A percentile compares a stretch with the other conserved stretches of the same genome.
Conservation (phyloP, 441 rosid species). For the Erysimum cheiri region DNA sequence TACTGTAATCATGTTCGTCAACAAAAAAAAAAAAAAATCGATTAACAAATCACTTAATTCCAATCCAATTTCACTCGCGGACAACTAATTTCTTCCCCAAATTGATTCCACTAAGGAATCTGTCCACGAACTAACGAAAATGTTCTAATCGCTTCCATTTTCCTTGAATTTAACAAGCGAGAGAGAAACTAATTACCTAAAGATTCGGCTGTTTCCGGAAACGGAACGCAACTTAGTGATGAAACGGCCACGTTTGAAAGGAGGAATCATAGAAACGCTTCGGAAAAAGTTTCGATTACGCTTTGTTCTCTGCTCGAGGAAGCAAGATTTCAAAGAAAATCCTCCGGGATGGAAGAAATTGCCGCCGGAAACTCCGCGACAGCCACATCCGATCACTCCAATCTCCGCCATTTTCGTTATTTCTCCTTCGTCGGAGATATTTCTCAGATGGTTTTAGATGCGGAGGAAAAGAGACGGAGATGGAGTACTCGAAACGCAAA, state of each 20-base stretch:
- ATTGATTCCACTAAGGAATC: constrained; percentile 30
- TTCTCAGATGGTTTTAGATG: constrained; percentile 44
- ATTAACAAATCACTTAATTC: constrained; percentile 3
- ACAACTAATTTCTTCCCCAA: constrained; percentile 4
- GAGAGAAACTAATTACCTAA: constrained; percentile 45
- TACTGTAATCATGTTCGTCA: constrained; percentile 47
- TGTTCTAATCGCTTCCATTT: constrained; percentile 10
- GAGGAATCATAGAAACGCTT: constrained; percentile 53
- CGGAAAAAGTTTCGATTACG: constrained; percentile 53
- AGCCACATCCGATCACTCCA: constrained; percentile 56
- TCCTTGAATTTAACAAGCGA: constrained; percentile 22
- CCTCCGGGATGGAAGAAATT: constrained; percentile 40
- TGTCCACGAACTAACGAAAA: constrained; percentile 12
- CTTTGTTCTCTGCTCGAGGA: constrained; percentile 45
- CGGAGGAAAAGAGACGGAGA: constrained; percentile 50
- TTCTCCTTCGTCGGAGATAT: constrained; percentile 48
- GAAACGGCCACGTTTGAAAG: constrained; percentile 49
- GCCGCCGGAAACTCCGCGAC: constrained; percentile 49
- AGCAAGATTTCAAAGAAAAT: constrained; percentile 44
- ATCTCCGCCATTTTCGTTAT: constrained; percentile 45
- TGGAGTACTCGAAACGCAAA: constrained; percentile 43
- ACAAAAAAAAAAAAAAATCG: neutral
- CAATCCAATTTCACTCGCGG: neutral
- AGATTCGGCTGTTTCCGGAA: constrained; percentile 52
- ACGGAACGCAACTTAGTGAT: constrained; percentile 52